Percentiles rank a stretch among this genome's conserved stretches.
These are phyloP conservation scores for Fraxinus cuspidata DNA, from an alignment of 257 asterid genomes.

Conservation along the genomic window DNA sequence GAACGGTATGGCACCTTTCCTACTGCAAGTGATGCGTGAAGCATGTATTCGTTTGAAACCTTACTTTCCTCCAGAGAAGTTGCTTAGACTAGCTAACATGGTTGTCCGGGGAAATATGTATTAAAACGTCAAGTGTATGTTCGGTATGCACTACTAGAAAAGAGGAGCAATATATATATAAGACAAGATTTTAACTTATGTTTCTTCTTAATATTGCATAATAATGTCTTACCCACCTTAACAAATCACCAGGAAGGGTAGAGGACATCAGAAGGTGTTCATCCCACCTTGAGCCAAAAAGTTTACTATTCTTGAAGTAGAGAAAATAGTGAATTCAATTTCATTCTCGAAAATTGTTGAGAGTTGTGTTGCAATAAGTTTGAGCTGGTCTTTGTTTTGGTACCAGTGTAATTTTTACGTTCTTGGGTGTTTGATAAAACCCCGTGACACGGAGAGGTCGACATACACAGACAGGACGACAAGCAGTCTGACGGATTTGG, in stretches of 20 bases:
- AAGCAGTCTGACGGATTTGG: background rate
- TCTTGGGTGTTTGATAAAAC: too few species aligned
- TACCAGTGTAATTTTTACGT: too few species aligned
- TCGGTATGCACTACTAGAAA: background rate
- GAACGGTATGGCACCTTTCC: constrained; percentile 40
- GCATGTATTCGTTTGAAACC: constrained; percentile 59
- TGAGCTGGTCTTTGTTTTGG: too few species aligned
- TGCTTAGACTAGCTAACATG: constrained; percentile 76
- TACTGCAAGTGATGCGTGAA: constrained; percentile 61
- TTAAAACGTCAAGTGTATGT: background rate
- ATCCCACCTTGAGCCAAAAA: too few species aligned
- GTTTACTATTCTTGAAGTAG: too few species aligned
- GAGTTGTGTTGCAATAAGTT: too few species aligned
- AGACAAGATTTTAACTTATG: too few species aligned
- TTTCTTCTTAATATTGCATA: background rate
- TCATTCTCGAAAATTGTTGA: too few species aligned
- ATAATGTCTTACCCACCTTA: background rate
- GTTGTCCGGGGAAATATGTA: constrained; percentile 15
- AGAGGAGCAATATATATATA: background rate
- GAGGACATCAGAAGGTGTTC: too few species aligned
- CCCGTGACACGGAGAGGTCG: too few species aligned
- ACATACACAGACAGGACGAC: background rate
- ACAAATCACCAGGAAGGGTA: background rate
- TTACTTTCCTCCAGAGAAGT: constrained; percentile 65
- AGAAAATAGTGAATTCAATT: too few species aligned